Conservation (phyloP, 495 filamentous ascomycete species). For the Aspergillus conjunctus region DNA sequence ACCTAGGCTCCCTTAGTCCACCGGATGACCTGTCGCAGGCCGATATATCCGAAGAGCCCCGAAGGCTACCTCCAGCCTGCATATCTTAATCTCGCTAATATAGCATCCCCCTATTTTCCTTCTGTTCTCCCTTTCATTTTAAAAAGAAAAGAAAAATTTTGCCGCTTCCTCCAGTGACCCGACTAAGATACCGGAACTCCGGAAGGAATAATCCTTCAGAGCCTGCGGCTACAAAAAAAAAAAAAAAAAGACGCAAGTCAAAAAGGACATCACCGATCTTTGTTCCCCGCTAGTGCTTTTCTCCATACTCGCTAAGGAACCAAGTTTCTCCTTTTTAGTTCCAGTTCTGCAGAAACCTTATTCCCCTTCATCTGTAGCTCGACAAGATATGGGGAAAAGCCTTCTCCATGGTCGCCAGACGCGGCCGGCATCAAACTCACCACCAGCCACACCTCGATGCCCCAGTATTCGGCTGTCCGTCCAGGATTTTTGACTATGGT, state of each 20-base stretch:
- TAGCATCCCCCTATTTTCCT: too few species aligned
- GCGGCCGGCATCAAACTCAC: not conserved
- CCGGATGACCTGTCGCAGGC: too few species aligned
- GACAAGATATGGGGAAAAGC: not conserved
- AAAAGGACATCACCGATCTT: not conserved
- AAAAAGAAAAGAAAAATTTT: not conserved
- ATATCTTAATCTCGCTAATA: too few species aligned
- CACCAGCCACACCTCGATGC: not conserved
- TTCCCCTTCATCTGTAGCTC: not conserved
- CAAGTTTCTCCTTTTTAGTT: not conserved
- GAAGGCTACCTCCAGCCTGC: too few species aligned
- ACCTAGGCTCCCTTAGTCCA: too few species aligned
- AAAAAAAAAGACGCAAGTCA: not conserved
- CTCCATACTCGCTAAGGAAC: not conserved
- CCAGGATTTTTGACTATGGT: not conserved
- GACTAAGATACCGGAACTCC: not conserved
- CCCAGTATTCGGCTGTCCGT: too few species aligned
- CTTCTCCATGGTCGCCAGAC: not conserved
- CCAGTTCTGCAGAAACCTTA: slow-evolving; percentile 5
- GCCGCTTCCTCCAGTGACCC: not conserved
- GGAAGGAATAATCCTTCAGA: not conserved
- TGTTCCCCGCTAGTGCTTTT: slow-evolving; percentile 1
- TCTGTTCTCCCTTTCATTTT: not conserved
- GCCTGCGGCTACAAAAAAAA: not conserved
- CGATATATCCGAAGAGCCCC: too few species aligned